Conservation (phyloP, 2,329 filamentous ascomycete genomes). For the Metarhizium robertsii region DNA sequence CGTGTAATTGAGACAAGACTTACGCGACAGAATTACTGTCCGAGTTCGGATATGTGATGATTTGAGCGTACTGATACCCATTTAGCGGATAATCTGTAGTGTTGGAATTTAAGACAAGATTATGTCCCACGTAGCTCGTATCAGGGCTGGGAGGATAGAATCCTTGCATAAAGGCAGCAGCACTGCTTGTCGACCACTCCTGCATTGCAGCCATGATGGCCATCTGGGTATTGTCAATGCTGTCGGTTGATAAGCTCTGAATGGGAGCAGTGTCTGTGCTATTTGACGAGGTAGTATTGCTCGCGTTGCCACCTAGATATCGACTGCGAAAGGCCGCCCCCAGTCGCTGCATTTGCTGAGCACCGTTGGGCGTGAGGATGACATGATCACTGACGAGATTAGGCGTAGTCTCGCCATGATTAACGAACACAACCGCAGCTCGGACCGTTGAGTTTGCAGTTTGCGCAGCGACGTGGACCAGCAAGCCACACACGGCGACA, state of each 20-base stretch:
- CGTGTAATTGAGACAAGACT: conserved; percentile 11
- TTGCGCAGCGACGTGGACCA: neutral
- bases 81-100: conserved; percentile 55
- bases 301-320: conserved; percentile 28
- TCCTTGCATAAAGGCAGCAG: conserved; percentile 71
- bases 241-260: conserved; percentile 28
- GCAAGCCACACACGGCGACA: neutral
- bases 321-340: conserved; percentile 39
- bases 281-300: conserved; percentile 15
- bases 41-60: conserved; percentile 41
- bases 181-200: conserved; percentile 52
- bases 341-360: conserved; percentile 40
- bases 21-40: conserved; percentile 39
- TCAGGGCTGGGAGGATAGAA: conserved; percentile 61
- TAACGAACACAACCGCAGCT: conserved; percentile 38
- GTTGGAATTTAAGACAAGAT: conserved; percentile 26
- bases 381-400: conserved; percentile 17
- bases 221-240: conserved; percentile 41
- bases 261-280: conserved; percentile 26
- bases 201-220: conserved; percentile 30
- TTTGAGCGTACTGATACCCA: conserved; percentile 72
- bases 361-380: conserved; percentile 42
- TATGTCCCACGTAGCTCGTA: conserved; percentile 32
- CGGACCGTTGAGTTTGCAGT: conserved; percentile 32
- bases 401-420: conserved; percentile 46